Evolutionary conservation across 345 rosid genomes (phyloP).

Genomic region (Populus ilicifolia): DNA sequence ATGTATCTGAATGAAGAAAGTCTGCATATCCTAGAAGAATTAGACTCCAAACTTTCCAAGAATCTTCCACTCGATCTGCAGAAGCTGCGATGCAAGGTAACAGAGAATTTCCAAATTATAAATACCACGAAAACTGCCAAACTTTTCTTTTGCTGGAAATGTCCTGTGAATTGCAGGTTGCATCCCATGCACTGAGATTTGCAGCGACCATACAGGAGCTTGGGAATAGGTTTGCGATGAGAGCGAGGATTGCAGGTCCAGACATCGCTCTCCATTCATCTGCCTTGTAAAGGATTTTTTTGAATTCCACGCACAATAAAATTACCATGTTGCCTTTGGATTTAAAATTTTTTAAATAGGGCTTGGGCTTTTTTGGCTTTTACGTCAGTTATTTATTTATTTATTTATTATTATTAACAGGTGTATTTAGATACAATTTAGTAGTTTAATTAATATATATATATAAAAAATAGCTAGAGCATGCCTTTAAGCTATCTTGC

Average conservation of each 20-base stretch:
- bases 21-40: conserved; percentile 53
- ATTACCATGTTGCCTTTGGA: too few species aligned
- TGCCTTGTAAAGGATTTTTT: too few species aligned
- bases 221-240: conserved; percentile 57
- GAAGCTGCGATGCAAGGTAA: conserved; percentile 75
- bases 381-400: too few species aligned
- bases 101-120: background rate
- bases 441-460: too few species aligned
- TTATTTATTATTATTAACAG: too few species aligned
- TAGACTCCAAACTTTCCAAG: conserved; percentile 67
- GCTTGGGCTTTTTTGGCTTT: too few species aligned
- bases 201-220: conserved; percentile 52
- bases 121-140: background rate
- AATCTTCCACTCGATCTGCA: conserved; percentile 66
- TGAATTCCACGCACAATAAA: too few species aligned
- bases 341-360: too few species aligned
- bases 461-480: too few species aligned
- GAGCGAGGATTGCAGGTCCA: conserved; percentile 85
- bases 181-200: conserved; percentile 68
- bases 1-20: conserved; percentile 64
- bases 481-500: too few species aligned
- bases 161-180: conserved; percentile 39
- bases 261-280: conserved; percentile 54
- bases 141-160: background rate
- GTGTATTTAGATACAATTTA: too few species aligned